Evolutionary conservation across 75 land plant species (phyloP).

Genomic region (Selaginella moellendorffii): DNA sequence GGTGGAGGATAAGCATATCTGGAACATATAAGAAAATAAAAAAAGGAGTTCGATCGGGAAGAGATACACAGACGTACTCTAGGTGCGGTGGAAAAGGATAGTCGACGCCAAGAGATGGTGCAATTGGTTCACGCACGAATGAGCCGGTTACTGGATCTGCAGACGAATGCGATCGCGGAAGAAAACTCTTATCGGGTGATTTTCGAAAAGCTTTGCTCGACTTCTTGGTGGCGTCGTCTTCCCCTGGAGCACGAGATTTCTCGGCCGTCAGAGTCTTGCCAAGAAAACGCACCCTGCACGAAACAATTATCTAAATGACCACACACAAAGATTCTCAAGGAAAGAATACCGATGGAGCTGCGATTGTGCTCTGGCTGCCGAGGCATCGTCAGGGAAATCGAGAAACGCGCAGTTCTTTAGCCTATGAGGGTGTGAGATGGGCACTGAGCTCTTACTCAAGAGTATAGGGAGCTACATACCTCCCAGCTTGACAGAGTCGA

Average conservation of each 20-base stretch:
- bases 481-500: conserved; percentile 42
- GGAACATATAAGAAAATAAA: no score
- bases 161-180: conserved; percentile 11
- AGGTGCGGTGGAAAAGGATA: conserved; percentile 95
- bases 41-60: no score
- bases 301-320: no score
- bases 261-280: conserved; percentile 67
- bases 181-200: neutral
- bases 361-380: conserved; percentile 46
- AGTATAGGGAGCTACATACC: conserved; percentile 8
- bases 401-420: conserved; percentile 76
- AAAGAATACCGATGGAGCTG: conserved; percentile 81
- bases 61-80: conserved; percentile 33
- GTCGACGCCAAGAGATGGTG: conserved; percentile 75
- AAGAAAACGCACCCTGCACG: conserved; percentile 54
- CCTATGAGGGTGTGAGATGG: conserved; percentile 21
- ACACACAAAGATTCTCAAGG: no score
- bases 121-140: conserved; percentile 52
- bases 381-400: conserved; percentile 49
- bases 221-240: no score
- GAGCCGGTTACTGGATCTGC: neutral
- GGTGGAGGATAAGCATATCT: conserved; percentile 96
- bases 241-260: conserved; percentile 34
- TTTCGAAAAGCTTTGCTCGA: no score
- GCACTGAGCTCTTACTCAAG: neutral